Conservation (phyloP, 768 basidiomycete species). For the Dioszegia aurantiaca region DNA sequence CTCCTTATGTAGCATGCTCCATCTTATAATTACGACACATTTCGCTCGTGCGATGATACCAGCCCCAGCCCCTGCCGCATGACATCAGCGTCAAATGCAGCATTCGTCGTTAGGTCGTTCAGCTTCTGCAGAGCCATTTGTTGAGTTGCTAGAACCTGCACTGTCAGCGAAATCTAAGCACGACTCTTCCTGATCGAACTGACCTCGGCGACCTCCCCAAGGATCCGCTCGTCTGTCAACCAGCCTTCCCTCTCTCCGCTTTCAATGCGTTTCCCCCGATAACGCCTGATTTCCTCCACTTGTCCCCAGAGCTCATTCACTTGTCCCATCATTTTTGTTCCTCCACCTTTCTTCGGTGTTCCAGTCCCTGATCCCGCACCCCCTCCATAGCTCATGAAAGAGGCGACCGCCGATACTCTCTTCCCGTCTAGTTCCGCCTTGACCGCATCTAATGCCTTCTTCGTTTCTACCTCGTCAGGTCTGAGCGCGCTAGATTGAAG, state of each 20-base stretch:
- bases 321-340: conserved; percentile 44
- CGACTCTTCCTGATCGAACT: conserved; percentile 6
- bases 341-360: conserved; percentile 19
- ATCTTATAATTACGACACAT: neutral
- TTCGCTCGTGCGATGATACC: conserved; percentile 6
- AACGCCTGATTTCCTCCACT: conserved; percentile 43
- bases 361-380: conserved; percentile 11
- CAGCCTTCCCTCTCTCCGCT: conserved; percentile 25
- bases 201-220: conserved; percentile 41
- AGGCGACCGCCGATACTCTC: neutral
- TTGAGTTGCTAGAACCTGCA: conserved; percentile 36
- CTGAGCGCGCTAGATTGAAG: conserved; percentile 42
- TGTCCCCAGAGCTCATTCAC: conserved; percentile 50
- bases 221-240: conserved; percentile 34
- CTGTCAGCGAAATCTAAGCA: neutral
- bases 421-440: conserved; percentile 45
- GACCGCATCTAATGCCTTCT: conserved; percentile 31
- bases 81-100: conserved; percentile 37
- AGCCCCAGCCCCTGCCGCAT: conserved; percentile 21
- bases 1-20: neutral
- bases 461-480: conserved; percentile 41
- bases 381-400: conserved; percentile 5
- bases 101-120: conserved; percentile 30
- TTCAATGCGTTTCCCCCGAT: conserved; percentile 17
- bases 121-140: conserved; percentile 43